A percentile compares a stretch with the other conserved stretches of the same genome.
Evolutionary conservation across 2,329 filamentous ascomycete genomes (phyloP).

Genomic region (Talaromyces sp.): DNA sequence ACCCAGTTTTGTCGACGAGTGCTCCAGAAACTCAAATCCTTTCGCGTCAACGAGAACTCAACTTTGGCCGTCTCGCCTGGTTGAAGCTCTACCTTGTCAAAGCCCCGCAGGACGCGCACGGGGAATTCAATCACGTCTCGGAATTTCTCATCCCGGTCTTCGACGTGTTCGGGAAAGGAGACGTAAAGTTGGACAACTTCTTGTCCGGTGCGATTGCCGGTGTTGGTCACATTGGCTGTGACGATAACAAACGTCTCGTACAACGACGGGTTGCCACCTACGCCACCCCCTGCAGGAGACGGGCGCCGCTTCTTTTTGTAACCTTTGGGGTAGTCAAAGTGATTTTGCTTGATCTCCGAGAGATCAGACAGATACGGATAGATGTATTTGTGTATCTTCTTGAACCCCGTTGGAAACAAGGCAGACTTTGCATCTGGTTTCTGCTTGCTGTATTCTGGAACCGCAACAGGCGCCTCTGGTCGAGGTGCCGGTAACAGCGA

Average conservation of each 20-base stretch:
- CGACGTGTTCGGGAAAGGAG: conserved; percentile 50
- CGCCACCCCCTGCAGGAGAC: conserved; percentile 64
- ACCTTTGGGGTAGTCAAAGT: conserved; percentile 51
- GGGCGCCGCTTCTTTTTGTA: conserved; percentile 47
- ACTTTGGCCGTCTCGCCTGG: conserved; percentile 52
- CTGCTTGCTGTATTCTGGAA: conserved; percentile 52
- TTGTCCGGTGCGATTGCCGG: conserved; percentile 41
- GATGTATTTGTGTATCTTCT: conserved; percentile 63
- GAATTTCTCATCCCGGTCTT: conserved; percentile 19
- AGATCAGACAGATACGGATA: conserved; percentile 63
- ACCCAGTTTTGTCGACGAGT: conserved; percentile 64
- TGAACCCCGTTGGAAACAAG: conserved; percentile 57
- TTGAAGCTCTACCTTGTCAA: conserved; percentile 61
- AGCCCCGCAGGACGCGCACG: conserved; percentile 58
- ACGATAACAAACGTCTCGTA: conserved; percentile 47
- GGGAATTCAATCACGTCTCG: conserved; percentile 58
- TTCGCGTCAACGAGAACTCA: conserved; percentile 56
- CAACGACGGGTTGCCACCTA: conserved; percentile 44
- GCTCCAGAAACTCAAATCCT: conserved; percentile 72
- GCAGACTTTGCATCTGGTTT: conserved; percentile 54
- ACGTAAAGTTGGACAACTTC: conserved; percentile 61
- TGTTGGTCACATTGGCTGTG: conserved; percentile 45
- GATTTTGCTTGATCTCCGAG: conserved; percentile 40
- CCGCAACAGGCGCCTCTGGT: conserved; percentile 34
- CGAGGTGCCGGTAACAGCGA: conserved; percentile 41